Conservation (phyloP, 495 filamentous ascomycete species). For the Aspergillus ellipticus region DNA sequence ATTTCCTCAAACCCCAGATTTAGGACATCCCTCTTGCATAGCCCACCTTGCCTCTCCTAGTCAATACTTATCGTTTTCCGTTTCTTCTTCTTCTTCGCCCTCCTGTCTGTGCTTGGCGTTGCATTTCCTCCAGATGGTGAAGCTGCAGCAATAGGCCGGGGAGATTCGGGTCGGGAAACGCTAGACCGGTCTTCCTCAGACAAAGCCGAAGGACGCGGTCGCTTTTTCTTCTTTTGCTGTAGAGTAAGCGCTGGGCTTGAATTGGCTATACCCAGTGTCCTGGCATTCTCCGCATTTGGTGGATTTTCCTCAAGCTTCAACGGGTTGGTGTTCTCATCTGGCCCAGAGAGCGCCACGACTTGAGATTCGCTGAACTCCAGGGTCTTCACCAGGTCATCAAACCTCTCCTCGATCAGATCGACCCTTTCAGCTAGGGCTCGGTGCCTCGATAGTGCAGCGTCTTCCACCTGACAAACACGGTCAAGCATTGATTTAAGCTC, state of each 20-base stretch:
- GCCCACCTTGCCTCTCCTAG: too few species aligned
- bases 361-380: background rate
- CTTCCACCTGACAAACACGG: background rate
- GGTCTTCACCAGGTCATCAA: background rate
- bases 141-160: background rate
- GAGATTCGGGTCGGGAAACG: background rate
- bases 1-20: background rate
- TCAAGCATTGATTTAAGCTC: background rate
- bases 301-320: background rate
- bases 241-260: slow-evolving; percentile 4
- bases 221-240: slow-evolving; percentile 13
- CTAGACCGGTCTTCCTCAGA: slow-evolving; percentile 15
- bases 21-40: too few species aligned
- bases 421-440: background rate
- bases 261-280: background rate
- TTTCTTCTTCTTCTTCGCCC: slow-evolving; percentile 14
- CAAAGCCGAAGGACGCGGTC: background rate
- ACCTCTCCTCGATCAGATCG: background rate
- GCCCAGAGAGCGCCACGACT: background rate
- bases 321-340: background rate
- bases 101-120: slow-evolving; percentile 2
- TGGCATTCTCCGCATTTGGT: background rate
- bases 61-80: slow-evolving; percentile 4
- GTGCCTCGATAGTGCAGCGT: background rate
- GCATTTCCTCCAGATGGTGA: background rate